Conservation (phyloP, 1,284 basidiomycete species). For the Ceratobasidium sp. region DNA sequence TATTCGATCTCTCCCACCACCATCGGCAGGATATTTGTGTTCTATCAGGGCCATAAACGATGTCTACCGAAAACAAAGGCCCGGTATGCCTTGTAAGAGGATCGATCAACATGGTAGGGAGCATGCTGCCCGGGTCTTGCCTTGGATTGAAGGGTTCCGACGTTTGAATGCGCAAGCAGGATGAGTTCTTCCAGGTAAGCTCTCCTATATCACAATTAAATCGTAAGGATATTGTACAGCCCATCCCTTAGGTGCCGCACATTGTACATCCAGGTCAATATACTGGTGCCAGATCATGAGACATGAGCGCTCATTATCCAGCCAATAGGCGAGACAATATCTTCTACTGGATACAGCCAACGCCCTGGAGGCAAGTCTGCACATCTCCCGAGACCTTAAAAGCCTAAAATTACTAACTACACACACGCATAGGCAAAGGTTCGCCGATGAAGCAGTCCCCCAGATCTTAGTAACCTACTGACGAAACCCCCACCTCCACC, state of each 20-base stretch:
- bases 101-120: slow-evolving; percentile 43
- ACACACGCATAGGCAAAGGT: slow-evolving; percentile 23
- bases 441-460: neutral
- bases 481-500: neutral
- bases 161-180: slow-evolving; percentile 33
- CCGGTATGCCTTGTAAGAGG: slow-evolving; percentile 40
- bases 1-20: slow-evolving; percentile 7
- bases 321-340: slow-evolving; percentile 39
- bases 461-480: slow-evolving; percentile 5
- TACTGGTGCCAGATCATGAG: neutral
- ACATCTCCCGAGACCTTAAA: neutral
- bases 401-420: neutral
- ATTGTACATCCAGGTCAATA: slow-evolving; percentile 39
- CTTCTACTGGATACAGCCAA: slow-evolving; percentile 38
- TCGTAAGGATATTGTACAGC: neutral
- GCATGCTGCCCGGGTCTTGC: neutral
- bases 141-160: neutral
- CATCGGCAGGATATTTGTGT: neutral
- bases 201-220: neutral
- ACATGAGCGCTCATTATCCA: neutral
- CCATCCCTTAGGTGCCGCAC: slow-evolving; percentile 26
- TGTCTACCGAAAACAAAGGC: neutral
- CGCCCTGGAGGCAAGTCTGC: slow-evolving; percentile 30
- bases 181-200: slow-evolving; percentile 42
- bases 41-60: slow-evolving; percentile 6